A percentile compares a stretch with the other conserved stretches of the same genome.
Conservation (phyloP, 2,329 filamentous ascomycete species). For the Nigrospora sphaerica region DNA sequence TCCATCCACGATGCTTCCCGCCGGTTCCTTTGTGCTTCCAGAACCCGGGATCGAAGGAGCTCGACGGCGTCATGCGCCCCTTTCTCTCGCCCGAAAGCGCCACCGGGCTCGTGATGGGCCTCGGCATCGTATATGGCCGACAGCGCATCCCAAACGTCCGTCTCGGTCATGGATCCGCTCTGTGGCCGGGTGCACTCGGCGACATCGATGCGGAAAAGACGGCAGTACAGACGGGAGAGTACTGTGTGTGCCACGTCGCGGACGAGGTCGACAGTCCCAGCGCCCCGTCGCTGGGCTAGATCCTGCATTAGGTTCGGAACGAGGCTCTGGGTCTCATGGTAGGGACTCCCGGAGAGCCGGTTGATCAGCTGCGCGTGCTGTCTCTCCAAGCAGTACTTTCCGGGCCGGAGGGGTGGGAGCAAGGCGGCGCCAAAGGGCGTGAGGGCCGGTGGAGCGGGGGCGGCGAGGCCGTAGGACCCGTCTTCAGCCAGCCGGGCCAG, state of each 20-base stretch:
- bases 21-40: not conserved
- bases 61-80: not conserved
- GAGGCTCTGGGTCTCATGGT: too few species aligned
- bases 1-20: not conserved
- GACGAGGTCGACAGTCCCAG: not conserved
- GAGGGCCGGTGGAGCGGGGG: not conserved
- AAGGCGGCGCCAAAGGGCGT: not conserved
- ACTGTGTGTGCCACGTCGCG: not conserved
- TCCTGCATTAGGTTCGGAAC: too few species aligned
- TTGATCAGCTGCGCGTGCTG: not conserved
- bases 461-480: not conserved
- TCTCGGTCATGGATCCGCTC: not conserved
- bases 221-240: not conserved
- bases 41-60: not conserved
- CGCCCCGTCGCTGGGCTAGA: too few species aligned
- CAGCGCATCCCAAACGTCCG: not conserved
- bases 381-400: too few species aligned
- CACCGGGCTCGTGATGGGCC: not conserved
- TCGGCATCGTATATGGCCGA: not conserved
- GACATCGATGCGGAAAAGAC: not conserved
- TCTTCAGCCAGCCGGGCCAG: not conserved
- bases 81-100: not conserved
- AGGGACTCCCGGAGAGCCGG: not conserved
- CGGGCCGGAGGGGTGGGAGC: not conserved
- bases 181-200: not conserved